These are phyloP conservation scores for Exophiala oligosperma DNA, from an alignment of 2,329 filamentous ascomycete species.

Conservation along the genomic window DNA sequence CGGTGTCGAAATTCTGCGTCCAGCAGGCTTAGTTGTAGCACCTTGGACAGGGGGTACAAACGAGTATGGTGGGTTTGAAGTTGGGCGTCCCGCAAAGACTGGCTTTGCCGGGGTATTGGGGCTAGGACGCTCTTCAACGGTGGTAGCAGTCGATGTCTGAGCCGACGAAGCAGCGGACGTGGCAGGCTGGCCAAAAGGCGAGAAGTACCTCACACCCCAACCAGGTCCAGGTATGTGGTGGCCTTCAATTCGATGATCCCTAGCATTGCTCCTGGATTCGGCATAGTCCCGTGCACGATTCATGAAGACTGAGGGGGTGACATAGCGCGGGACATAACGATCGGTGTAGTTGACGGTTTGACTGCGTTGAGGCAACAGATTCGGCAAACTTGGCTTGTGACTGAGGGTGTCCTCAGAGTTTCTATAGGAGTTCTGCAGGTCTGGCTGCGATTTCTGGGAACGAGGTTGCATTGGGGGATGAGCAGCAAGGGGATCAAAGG, in stretches of 20 bases:
- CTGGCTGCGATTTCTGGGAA: conserved; percentile 13
- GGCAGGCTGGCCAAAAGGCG: not conserved
- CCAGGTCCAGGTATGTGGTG: not conserved
- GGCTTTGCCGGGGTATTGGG: not conserved
- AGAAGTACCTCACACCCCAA: conserved; percentile 7
- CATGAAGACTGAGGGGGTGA: not conserved
- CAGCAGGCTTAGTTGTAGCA: not conserved
- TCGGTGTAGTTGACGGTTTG: conserved; percentile 20
- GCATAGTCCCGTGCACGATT: conserved; percentile 1
- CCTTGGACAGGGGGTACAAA: not conserved
- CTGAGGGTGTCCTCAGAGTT: not conserved
- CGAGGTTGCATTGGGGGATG: conserved; percentile 12
- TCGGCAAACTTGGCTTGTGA: not conserved
- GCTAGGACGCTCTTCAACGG: not conserved
- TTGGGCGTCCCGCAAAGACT: not conserved
- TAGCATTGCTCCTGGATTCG: not conserved
- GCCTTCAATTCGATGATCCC: not conserved
- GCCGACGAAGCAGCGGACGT: not conserved
- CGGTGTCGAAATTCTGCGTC: conserved; percentile 2
- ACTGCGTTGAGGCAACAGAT: conserved; percentile 9
- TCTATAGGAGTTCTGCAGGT: conserved; percentile 9
- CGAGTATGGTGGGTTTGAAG: not conserved
- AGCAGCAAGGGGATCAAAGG: conserved; percentile 29
- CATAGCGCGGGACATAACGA: conserved; percentile 14
- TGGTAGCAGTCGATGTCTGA: not conserved